Conservation (phyloP, 148 eudicot species). For the Rhododendron vialii region DNA sequence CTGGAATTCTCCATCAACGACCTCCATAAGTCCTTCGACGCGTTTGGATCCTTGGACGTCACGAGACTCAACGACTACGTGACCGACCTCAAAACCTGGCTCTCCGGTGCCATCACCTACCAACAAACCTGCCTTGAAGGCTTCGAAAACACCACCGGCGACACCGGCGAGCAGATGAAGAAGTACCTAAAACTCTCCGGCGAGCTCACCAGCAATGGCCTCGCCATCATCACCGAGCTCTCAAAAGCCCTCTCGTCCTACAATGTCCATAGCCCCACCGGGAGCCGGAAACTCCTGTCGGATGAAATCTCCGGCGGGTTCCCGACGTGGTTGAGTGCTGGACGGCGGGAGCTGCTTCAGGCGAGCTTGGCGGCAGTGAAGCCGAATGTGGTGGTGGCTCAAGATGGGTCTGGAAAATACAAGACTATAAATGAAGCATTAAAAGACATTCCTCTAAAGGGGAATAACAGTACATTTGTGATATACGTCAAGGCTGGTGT, state of each 20-base stretch:
- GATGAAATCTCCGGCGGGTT: background rate
- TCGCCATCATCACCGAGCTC: conserved; percentile 16
- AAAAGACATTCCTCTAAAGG: conserved; percentile 24
- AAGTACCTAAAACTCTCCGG: conserved; percentile 6
- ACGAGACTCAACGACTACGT: conserved; percentile 16
- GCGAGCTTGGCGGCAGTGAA: background rate
- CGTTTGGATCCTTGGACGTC: conserved; percentile 11
- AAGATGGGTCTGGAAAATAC: conserved; percentile 61
- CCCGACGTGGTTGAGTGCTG: conserved; percentile 24
- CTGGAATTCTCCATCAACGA: conserved; percentile 32
- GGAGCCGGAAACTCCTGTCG: background rate
- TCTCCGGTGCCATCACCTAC: conserved; percentile 43
- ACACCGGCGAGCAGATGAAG: conserved; percentile 33
- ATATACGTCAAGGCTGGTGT: conserved; percentile 47
- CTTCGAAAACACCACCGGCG: conserved; percentile 30
- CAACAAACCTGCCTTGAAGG: conserved; percentile 50
- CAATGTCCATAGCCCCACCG: background rate
- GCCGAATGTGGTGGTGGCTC: conserved; percentile 57
- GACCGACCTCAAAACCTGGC: conserved; percentile 45
- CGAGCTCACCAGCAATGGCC: conserved; percentile 13
- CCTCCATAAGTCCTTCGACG: conserved; percentile 27
- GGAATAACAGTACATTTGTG: conserved; percentile 19
- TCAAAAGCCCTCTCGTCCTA: background rate
- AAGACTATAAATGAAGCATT: conserved; percentile 52
- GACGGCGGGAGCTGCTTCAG: conserved; percentile 16